Evolutionary conservation across 1,284 basidiomycete genomes (phyloP).

Genomic region (Malassezia globosa): DNA sequence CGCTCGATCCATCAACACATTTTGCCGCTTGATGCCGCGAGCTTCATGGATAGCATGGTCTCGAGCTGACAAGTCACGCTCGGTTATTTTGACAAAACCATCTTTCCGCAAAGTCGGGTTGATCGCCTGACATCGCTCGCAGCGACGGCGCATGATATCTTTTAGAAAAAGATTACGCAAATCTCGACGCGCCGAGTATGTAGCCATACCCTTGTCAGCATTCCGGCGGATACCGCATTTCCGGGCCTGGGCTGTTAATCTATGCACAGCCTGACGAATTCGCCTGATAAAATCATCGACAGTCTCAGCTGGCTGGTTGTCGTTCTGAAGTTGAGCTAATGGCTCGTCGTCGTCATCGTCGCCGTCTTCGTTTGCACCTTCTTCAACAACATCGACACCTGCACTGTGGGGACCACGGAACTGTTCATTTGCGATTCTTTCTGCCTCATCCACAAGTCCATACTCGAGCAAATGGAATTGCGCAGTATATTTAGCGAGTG

Average conservation of each 20-base stretch:
- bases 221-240: slow-evolving; percentile 52
- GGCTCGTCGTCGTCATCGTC: slow-evolving; percentile 39
- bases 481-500: slow-evolving; percentile 58
- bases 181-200: slow-evolving; percentile 71
- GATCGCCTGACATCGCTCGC: slow-evolving; percentile 65
- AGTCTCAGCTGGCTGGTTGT: slow-evolving; percentile 27
- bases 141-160: slow-evolving; percentile 58
- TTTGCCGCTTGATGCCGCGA: slow-evolving; percentile 51
- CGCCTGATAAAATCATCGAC: slow-evolving; percentile 36
- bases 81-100: slow-evolving; percentile 84
- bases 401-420: slow-evolving; percentile 18
- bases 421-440: slow-evolving; percentile 57
- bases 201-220: slow-evolving; percentile 48
- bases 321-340: slow-evolving; percentile 21
- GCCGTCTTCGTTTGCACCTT: slow-evolving; percentile 13
- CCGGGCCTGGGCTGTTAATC: slow-evolving; percentile 55
- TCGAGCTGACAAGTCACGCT: slow-evolving; percentile 72
- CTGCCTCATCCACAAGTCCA: slow-evolving; percentile 72
- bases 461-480: slow-evolving; percentile 81
- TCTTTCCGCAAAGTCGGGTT: slow-evolving; percentile 85
- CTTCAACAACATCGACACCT: slow-evolving; percentile 12
- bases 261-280: slow-evolving; percentile 51
- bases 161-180: slow-evolving; percentile 74
- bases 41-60: slow-evolving; percentile 60
- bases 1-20: slow-evolving; percentile 16